Evolutionary conservation across 1,284 basidiomycete species (phyloP).

Genomic region (Trichosporon coremiiforme): DNA sequence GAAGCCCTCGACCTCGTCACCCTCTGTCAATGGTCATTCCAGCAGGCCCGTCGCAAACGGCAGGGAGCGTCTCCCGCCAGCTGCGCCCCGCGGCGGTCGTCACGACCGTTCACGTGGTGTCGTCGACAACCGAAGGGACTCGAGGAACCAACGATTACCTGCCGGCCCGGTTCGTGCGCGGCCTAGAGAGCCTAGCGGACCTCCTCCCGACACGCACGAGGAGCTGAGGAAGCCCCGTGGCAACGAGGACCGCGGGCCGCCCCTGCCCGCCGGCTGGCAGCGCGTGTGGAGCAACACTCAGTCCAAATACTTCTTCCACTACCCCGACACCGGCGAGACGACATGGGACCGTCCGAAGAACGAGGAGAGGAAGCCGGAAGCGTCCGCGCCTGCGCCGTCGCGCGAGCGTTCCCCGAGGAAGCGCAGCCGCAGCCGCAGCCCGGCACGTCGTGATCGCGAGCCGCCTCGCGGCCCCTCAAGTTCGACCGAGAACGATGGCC

Average conservation of each 20-base stretch:
- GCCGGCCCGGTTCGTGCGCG: not conserved
- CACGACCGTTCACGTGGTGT: not conserved
- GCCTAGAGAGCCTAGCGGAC: slow-evolving; percentile 16
- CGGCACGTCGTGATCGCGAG: slow-evolving; percentile 10
- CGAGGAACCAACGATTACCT: not conserved
- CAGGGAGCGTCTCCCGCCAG: slow-evolving; percentile 8
- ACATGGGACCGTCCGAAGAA: slow-evolving; percentile 22
- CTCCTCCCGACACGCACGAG: slow-evolving; percentile 10
- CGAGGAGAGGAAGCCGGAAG: not conserved
- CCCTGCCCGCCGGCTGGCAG: slow-evolving; percentile 20
- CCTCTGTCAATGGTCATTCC: not conserved
- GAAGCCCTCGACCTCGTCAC: not conserved
- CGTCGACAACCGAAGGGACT: slow-evolving; percentile 1
- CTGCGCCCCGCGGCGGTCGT: slow-evolving; percentile 11
- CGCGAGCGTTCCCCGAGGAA: slow-evolving; percentile 2
- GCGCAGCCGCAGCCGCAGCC: not conserved
- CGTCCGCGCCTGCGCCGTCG: not conserved
- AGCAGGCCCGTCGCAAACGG: not conserved
- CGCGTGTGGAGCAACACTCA: slow-evolving; percentile 23
- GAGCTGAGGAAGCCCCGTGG: slow-evolving; percentile 11
- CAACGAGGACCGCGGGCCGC: not conserved
- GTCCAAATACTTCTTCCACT: slow-evolving; percentile 25
- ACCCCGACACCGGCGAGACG: slow-evolving; percentile 18
- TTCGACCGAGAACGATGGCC: not conserved
- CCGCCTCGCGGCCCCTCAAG: not conserved